Conservation (phyloP, 495 filamentous ascomycete species). For the Talaromyces liani region DNA sequence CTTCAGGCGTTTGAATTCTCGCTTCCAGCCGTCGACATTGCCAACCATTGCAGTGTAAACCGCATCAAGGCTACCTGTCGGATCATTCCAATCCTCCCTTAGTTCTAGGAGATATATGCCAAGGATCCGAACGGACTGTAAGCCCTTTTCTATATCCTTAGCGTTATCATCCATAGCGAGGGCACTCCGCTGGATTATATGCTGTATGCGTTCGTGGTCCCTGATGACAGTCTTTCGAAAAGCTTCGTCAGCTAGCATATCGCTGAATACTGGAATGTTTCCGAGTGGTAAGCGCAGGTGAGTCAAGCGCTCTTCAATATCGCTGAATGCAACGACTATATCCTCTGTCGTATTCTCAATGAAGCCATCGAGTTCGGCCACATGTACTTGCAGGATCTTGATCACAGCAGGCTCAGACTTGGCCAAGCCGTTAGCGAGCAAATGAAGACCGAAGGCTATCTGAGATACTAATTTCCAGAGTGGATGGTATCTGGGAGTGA, state of each 20-base stretch:
- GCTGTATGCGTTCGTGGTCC: slow-evolving; percentile 87
- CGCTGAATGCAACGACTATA: slow-evolving; percentile 69
- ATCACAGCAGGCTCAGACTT: slow-evolving; percentile 84
- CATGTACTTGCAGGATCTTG: slow-evolving; percentile 82
- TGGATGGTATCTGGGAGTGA: slow-evolving; percentile 56
- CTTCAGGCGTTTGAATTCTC: slow-evolving; percentile 62
- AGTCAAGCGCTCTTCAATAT: slow-evolving; percentile 65
- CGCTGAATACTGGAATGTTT: slow-evolving; percentile 77
- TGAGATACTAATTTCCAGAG: slow-evolving; percentile 87
- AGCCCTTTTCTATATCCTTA: slow-evolving; percentile 69
- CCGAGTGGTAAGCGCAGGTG: slow-evolving; percentile 77
- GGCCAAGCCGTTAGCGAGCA: slow-evolving; percentile 76
- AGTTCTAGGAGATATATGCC: slow-evolving; percentile 62
- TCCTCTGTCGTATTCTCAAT: slow-evolving; percentile 79
- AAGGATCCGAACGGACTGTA: slow-evolving; percentile 68
- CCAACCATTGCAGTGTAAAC: slow-evolving; percentile 75
- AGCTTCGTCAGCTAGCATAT: slow-evolving; percentile 75
- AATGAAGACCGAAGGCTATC: slow-evolving; percentile 87
- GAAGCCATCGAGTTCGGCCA: slow-evolving; percentile 89
- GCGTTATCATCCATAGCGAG: slow-evolving; percentile 65
- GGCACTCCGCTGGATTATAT: slow-evolving; percentile 73
- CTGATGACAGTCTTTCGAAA: slow-evolving; percentile 76
- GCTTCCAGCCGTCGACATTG: slow-evolving; percentile 81
- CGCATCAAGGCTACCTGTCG: slow-evolving; percentile 41
- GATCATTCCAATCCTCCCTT: slow-evolving; percentile 46